Percentiles rank a stretch among this genome's conserved stretches.
phyloP scores from a whole-genome alignment of 1,284 basidiomycete species.

The Sphagnurus paluster region DNA sequence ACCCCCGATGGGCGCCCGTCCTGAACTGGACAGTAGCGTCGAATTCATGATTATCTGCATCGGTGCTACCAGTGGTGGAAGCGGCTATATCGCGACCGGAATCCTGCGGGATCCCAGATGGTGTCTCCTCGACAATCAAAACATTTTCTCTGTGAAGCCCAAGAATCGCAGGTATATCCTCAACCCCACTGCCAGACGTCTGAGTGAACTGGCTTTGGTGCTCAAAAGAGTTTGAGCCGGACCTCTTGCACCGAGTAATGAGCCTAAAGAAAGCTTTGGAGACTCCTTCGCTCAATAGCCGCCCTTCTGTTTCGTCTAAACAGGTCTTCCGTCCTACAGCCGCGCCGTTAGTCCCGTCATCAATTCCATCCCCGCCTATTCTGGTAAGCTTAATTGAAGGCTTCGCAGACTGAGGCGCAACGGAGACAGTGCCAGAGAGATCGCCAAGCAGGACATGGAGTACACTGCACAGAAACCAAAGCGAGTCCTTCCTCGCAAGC shows the following conservation, averaged over 20 bases:
- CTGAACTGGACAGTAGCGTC: too few relatives aligned
- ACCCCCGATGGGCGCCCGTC: too few relatives aligned
- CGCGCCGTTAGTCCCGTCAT: background rate
- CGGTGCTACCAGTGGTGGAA: too few relatives aligned
- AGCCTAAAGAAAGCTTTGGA: constrained; percentile 15
- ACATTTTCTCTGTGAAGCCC: too few relatives aligned
- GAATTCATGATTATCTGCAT: too few relatives aligned
- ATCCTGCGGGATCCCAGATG: too few relatives aligned
- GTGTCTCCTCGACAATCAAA: too few relatives aligned
- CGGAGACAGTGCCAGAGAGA: background rate
- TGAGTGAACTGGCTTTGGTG: background rate
- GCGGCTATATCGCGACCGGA: too few relatives aligned
- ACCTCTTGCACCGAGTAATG: constrained; percentile 17
- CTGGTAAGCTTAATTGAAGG: constrained; percentile 1
- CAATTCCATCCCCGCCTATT: background rate
- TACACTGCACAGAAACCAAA: constrained; percentile 55
- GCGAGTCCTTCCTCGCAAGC: constrained; percentile 49
- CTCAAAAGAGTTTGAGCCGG: constrained; percentile 4
- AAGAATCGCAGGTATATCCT: too few relatives aligned
- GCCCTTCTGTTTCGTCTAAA: constrained; percentile 1
- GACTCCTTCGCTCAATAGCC: constrained; percentile 15
- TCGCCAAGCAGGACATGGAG: constrained; percentile 35
- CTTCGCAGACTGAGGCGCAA: constrained; percentile 1
- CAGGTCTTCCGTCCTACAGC: constrained; percentile 2
- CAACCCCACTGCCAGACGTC: constrained; percentile 1